Evolutionary conservation across 2,329 filamentous ascomycete species (phyloP).

Genomic region (Tympanopsis confertula): DNA sequence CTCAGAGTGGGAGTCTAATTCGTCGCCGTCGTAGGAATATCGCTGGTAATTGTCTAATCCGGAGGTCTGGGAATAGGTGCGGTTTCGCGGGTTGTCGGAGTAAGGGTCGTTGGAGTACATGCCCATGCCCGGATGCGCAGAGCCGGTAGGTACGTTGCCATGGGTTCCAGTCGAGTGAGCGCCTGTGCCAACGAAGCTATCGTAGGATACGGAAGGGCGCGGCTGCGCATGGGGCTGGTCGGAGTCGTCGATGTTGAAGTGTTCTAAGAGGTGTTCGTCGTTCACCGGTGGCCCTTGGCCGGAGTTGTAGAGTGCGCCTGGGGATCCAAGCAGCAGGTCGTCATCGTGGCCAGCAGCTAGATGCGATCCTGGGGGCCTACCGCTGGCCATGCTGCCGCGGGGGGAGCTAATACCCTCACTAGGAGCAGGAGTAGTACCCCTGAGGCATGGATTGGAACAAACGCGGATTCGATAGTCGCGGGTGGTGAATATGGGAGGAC

Average conservation of each 20-base stretch:
- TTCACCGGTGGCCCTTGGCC: slow-evolving; percentile 69
- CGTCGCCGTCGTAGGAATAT: slow-evolving; percentile 46
- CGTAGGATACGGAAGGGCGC: slow-evolving; percentile 83
- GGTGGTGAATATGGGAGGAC: too few relatives aligned
- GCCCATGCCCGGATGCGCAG: slow-evolving; percentile 5
- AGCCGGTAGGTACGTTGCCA: slow-evolving; percentile 7
- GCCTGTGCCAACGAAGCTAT: slow-evolving; percentile 76
- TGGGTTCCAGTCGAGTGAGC: slow-evolving; percentile 26
- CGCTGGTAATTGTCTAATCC: slow-evolving; percentile 79
- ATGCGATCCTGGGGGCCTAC: slow-evolving; percentile 6
- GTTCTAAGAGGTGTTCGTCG: slow-evolving; percentile 69
- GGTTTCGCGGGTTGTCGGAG: background rate
- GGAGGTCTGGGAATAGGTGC: slow-evolving; percentile 25
- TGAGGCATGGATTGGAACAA: background rate
- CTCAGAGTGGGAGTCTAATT: background rate
- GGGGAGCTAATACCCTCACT: background rate
- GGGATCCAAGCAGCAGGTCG: slow-evolving; percentile 62
- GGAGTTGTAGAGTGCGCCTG: slow-evolving; percentile 59
- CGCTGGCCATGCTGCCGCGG: background rate
- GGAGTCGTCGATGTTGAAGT: slow-evolving; percentile 62
- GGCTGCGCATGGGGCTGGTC: slow-evolving; percentile 32
- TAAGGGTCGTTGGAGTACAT: background rate
- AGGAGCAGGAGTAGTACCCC: background rate
- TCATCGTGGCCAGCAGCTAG: slow-evolving; percentile 35
- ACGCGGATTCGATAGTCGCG: too few relatives aligned